Evolutionary conservation across 371 early-diverging fungal genomes (phyloP), one percentile per base, ranked within the genome.

Genomic region (Smittium culicis): DNA sequence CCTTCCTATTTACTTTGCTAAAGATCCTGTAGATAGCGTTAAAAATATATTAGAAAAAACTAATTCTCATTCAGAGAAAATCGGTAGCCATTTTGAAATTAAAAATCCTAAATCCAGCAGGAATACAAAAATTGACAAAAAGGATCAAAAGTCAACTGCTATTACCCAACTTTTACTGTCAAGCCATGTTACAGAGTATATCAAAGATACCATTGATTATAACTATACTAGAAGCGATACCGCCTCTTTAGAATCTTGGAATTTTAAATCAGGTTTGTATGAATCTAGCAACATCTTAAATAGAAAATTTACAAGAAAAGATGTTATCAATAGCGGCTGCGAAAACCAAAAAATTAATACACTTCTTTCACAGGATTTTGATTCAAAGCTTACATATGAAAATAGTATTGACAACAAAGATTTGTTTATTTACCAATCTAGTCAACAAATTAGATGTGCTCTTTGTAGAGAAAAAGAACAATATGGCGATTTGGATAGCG

Each of bases 1-100:
- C 73, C 88, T 90, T 20, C 81, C 86, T 0, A 80, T 85, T 0
- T 80, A 84, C 8, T 92, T 92, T 78, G 90, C 90, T 0, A 82
- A 86, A 16, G 81, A 86, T 32, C 79, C 86, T 0, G 82, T 90
- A 0, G 78, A 70, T 16, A 69, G 71, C 28, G 55, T 69, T 31
- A 71, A 69, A 59, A 54, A 66, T 45, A 72, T 78, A 14, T 73
- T 78, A 0, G 67, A 67, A 56, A 16, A 31, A 45, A 29, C 35
- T 34, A 64, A 64, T 29, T n/a, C n/a, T 31, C 17, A 63, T n/a
- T 14, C 5, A 14, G 33, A 64, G 45, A 64, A 64, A 25, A n/a
- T 57, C 11, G 5, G 3, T 27, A n/a, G 5, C 57, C 57, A 14
- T 25, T 57, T 57, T 3, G 14, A 57, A 32, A 3, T 66, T 60